Evolutionary conservation across 2,329 filamentous ascomycete genomes (phyloP), one percentile per base, ranked within the genome.

Genomic region (Curvularia lunata): DNA sequence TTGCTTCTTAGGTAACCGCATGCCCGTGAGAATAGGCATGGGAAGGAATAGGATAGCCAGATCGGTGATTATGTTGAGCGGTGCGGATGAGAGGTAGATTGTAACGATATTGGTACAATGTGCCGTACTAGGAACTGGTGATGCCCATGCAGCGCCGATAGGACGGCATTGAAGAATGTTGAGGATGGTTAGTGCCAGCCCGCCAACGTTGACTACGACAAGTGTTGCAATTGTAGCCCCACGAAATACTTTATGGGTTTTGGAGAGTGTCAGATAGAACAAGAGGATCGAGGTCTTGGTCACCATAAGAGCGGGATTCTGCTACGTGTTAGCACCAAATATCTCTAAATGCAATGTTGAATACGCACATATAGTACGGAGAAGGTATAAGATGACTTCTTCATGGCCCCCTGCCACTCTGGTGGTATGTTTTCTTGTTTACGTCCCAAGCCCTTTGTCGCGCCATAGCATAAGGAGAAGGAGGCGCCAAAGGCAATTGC

Each of bases 231-330:
- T 92, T n/a, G 91, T 95, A n/a, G 88, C 88, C 77, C 89, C 86
- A 58, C 90, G 87, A 64, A 97, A 88, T 48, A 93, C 82, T 62
- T 86, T 86, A 65, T 96, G 87, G 58, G 91, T 90, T 68, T 88
- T 89, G 25, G 91, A 91, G 47, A 97, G 83, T 40, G 89, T 88
- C 48, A 97, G 83, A 78, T 96, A 97, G 77, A 97, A 97, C 52
- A 95, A 84, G 56, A 97, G 83, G 67, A 97, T 91, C n/a, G 92
- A 96, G 0, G 91, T 92, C 78, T 97, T 97, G 49, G 91, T 92
- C 2, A 90, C 88, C 91, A 96, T 96, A 54, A 97, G 82, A 3
- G 91, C 89, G 12, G 92, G 92, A 72, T 97, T 96, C 88, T 93
- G 68, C n/a, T 34, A 49, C 51, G 56, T 63, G 43, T 73, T 52